Evolutionary conservation across 2,329 filamentous ascomycete genomes (phyloP).

Genomic region (Fusarium nygamai): DNA sequence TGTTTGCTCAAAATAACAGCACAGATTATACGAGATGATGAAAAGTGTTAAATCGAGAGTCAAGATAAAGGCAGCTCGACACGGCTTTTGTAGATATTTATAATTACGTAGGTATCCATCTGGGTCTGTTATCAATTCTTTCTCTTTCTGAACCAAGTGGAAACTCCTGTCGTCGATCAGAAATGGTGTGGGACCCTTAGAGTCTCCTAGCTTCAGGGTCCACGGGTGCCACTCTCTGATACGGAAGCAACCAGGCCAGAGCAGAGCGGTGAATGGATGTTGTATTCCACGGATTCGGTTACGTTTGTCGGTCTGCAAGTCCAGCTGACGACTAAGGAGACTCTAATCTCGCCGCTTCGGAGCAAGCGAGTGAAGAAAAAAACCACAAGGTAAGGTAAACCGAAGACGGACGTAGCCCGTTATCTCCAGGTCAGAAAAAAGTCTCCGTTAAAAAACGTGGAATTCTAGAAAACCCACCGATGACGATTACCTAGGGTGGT

Average conservation of each 20-base stretch:
- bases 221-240: slow-evolving; percentile 29
- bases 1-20: slow-evolving; percentile 1
- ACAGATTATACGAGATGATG: background rate
- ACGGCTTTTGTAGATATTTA: slow-evolving; percentile 19
- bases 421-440: slow-evolving; percentile 5
- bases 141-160: slow-evolving; percentile 21
- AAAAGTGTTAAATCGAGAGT: background rate
- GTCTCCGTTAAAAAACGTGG: background rate
- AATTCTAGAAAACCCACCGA: slow-evolving; percentile 30
- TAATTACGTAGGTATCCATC: slow-evolving; percentile 18
- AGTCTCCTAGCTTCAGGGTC: slow-evolving; percentile 35
- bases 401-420: slow-evolving; percentile 4
- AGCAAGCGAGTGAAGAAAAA: background rate
- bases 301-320: slow-evolving; percentile 15
- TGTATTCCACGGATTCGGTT: slow-evolving; percentile 13
- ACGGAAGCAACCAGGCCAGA: slow-evolving; percentile 26
- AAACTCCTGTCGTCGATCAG: slow-evolving; percentile 22
- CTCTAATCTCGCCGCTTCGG: slow-evolving; percentile 3
- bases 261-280: slow-evolving; percentile 31
- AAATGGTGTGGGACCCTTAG: slow-evolving; percentile 19
- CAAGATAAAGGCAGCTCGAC: background rate
- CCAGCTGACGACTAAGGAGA: background rate
- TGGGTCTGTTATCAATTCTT: slow-evolving; percentile 15
- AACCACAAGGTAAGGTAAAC: background rate
- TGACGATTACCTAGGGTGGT: slow-evolving; percentile 24